Conservation (phyloP, 148 eudicot species). For the Spergularia marina region DNA sequence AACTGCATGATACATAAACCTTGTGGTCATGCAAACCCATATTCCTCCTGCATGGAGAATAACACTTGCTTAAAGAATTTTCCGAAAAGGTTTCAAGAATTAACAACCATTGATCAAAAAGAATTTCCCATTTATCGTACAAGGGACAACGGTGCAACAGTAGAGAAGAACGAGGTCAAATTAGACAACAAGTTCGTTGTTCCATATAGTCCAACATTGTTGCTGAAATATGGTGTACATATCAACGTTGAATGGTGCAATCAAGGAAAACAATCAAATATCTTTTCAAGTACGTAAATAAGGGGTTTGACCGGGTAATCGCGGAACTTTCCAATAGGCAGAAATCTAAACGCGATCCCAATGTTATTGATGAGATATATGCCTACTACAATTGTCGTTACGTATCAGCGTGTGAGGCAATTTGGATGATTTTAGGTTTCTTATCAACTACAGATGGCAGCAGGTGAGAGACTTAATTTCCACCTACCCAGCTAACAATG, state of each 20-base stretch:
- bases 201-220: too few relatives aligned
- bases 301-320: conserved; percentile 13
- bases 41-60: not conserved
- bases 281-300: conserved; percentile 23
- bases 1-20: not conserved
- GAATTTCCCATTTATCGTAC: too few relatives aligned
- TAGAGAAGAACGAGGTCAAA: too few relatives aligned
- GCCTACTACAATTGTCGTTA: conserved; percentile 12
- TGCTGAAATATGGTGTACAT: too few relatives aligned
- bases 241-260: too few relatives aligned
- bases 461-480: not conserved
- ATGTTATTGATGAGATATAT: conserved; percentile 7
- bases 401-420: conserved; percentile 17
- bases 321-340: not conserved
- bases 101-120: too few relatives aligned
- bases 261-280: conserved; percentile 12
- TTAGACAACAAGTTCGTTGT: too few relatives aligned
- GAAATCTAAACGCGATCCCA: too few relatives aligned
- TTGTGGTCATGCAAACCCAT: not conserved
- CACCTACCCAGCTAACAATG: conserved; percentile 6
- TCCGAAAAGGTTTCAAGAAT: too few relatives aligned
- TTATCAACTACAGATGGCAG: not conserved
- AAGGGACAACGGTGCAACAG: too few relatives aligned
- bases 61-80: not conserved
- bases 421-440: conserved; percentile 14